Evolutionary conservation across 257 asterid species (phyloP), one percentile per base, ranked within the genome.

Genomic region (Solanum commersonii): DNA sequence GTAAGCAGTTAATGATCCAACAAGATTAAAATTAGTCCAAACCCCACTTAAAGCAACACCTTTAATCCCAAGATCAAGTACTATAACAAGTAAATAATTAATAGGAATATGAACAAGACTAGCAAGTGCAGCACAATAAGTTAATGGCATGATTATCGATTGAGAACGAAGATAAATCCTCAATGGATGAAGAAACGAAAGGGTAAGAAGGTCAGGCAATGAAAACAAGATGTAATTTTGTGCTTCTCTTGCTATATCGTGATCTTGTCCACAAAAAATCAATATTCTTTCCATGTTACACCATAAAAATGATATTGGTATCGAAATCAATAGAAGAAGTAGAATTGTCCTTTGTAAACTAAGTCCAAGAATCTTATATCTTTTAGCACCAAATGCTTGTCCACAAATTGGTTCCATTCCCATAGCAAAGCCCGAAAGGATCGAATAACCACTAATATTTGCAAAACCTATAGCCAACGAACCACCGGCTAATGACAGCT

Each of bases 391-490:
- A 56, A 86, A 94, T 27, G 96, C 94, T 42, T 94, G 96, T 38
- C 93, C 95, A 89, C 96, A 94, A 2, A 94, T 93, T 27, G 95
- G 94, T 86, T 94, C 96, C 95, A 94, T 94, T 3, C 96, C 96
- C 88, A 88, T 91, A 65, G 94, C 89, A 6, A 94, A 92, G 20
- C 96, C 96, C 44, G 95, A 94, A 82, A 94, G 93, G 37, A 94
- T 87, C 4, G 96, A 93, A 89, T 93, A 93, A 12, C 95, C 96
- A 29, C 92, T 93, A 90, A 94, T 92, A 90, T 94, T 91, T 1
- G 91, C 93, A 77, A 91, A 89, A 5, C 95, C 94, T 0, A 93
- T 37, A 13, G 96, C 96, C 2, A 94, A 88, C 2, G 96, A 87
- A 4, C 96, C 96, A 29, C 93, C 96, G 18, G 96, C 88, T 86